A percentile compares a stretch with the other conserved stretches of the same genome.
Conservation (phyloP, 306 rosid species). For the Cicer yamashitae region DNA sequence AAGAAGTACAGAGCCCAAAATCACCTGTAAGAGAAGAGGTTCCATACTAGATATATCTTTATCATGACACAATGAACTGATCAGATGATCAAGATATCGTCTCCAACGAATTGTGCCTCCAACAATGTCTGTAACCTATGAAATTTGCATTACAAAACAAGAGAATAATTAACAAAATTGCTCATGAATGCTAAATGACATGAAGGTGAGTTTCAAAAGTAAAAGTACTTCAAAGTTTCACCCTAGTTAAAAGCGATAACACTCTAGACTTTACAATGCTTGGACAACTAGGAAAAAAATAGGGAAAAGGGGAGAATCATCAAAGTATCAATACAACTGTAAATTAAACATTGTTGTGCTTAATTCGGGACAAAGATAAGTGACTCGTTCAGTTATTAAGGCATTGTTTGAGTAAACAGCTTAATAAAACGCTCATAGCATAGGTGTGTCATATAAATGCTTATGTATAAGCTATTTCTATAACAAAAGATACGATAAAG, state of each 20-base stretch:
- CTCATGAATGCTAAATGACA: constrained; percentile 16
- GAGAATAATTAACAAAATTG: constrained; percentile 22
- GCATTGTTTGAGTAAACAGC: neutral
- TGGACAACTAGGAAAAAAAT: neutral
- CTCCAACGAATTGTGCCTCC: constrained; percentile 95
- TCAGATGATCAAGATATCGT: constrained; percentile 84
- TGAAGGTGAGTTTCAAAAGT: constrained; percentile 24
- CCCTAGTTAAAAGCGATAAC: neutral
- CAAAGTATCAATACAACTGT: neutral
- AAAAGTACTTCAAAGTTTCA: constrained; percentile 30
- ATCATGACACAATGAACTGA: constrained; percentile 68
- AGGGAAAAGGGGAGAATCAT: neutral
- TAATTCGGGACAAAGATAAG: constrained; percentile 13
- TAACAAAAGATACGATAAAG: too few species aligned
- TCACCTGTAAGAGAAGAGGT: constrained; percentile 89
- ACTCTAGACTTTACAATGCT: neutral
- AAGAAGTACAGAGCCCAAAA: constrained; percentile 23
- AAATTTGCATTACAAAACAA: constrained; percentile 1
- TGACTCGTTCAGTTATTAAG: neutral
- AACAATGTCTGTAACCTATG: constrained; percentile 83
- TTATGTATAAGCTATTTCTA: too few species aligned
- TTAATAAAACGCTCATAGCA: too few species aligned
- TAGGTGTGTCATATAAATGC: too few species aligned
- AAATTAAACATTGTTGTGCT: neutral
- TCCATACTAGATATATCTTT: constrained; percentile 73